Evolutionary conservation across 495 filamentous ascomycete species (phyloP).

Genomic region (Pseudevernia furfuracea): DNA sequence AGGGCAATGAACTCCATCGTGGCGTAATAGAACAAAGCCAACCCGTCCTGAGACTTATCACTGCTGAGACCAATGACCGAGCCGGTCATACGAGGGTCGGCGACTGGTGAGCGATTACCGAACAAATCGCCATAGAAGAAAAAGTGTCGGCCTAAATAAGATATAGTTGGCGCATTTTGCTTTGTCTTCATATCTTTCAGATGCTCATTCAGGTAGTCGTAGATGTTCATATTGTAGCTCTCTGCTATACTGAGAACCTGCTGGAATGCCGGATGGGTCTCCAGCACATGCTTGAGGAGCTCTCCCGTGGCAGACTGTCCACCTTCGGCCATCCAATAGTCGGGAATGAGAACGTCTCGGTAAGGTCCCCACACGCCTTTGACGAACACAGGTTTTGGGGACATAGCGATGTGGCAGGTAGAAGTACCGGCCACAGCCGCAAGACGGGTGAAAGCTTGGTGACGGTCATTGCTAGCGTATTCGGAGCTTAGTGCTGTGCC

Average conservation of each 20-base stretch:
- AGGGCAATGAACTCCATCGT: slow-evolving; percentile 96
- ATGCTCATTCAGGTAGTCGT: slow-evolving; percentile 88
- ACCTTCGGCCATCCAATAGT: slow-evolving; percentile 92
- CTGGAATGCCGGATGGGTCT: slow-evolving; percentile 83
- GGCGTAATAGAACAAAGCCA: slow-evolving; percentile 86
- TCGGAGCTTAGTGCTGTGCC: slow-evolving; percentile 52
- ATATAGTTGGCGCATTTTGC: slow-evolving; percentile 61
- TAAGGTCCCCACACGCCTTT: slow-evolving; percentile 95
- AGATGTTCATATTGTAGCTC: slow-evolving; percentile 73
- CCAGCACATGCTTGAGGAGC: slow-evolving; percentile 84
- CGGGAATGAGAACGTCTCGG: slow-evolving; percentile 81
- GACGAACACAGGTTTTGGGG: slow-evolving; percentile 80
- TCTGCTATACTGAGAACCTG: slow-evolving; percentile 68
- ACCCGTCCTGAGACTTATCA: slow-evolving; percentile 74
- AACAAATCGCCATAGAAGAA: slow-evolving; percentile 99
- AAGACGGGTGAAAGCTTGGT: slow-evolving; percentile 87
- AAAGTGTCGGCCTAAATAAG: slow-evolving; percentile 82
- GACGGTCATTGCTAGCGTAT: slow-evolving; percentile 63
- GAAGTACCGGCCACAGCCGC: slow-evolving; percentile 96
- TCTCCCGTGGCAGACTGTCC: slow-evolving; percentile 94
- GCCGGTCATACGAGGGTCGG: slow-evolving; percentile 85
- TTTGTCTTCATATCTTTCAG: slow-evolving; percentile 65
- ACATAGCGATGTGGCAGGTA: slow-evolving; percentile 96
- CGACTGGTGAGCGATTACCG: slow-evolving; percentile 90
- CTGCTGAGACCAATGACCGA: slow-evolving; percentile 76